These are phyloP conservation scores for Ogataea nonfermentans DNA, from an alignment of 805 yeast species.

Conservation along the genomic window DNA sequence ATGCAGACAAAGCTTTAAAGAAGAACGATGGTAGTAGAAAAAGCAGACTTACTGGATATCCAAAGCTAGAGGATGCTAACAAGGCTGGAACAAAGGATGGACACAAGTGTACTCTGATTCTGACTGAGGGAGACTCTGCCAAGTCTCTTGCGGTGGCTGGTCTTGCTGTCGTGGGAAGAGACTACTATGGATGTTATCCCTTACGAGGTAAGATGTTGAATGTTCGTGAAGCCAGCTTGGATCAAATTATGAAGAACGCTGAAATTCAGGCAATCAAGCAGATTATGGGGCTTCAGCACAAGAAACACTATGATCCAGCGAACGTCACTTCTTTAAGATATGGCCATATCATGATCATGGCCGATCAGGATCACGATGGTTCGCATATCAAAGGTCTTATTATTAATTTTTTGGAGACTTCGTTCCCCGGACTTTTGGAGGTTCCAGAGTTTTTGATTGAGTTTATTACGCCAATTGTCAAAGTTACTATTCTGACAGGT, in stretches of 20 bases:
- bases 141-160: slow-evolving; percentile 90
- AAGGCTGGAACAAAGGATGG: slow-evolving; percentile 95
- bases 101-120: slow-evolving; percentile 82
- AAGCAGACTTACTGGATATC: slow-evolving; percentile 81
- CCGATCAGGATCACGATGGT: slow-evolving; percentile 99
- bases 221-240: slow-evolving; percentile 96
- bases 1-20: slow-evolving; percentile 82
- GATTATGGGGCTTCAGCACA: slow-evolving; percentile 93
- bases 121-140: slow-evolving; percentile 98
- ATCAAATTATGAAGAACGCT: slow-evolving; percentile 86
- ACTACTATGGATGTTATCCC: slow-evolving; percentile 92
- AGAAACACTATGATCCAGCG: slow-evolving; percentile 63
- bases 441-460: slow-evolving; percentile 91
- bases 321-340: slow-evolving; percentile 76
- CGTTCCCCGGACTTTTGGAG: slow-evolving; percentile 89
- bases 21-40: slow-evolving; percentile 87
- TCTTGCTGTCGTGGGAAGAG: slow-evolving; percentile 91
- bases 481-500: slow-evolving; percentile 74
- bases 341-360: slow-evolving; percentile 98
- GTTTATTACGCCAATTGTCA: slow-evolving; percentile 94
- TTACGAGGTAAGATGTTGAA: slow-evolving; percentile 91
- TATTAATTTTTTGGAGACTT: slow-evolving; percentile 87
- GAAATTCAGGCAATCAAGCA: slow-evolving; percentile 95
- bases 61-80: slow-evolving; percentile 92
- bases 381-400: slow-evolving; percentile 95